These are phyloP conservation scores for Nitzschia sp. DNA, from an alignment of 108 stramenopile species.

Conservation along the genomic window DNA sequence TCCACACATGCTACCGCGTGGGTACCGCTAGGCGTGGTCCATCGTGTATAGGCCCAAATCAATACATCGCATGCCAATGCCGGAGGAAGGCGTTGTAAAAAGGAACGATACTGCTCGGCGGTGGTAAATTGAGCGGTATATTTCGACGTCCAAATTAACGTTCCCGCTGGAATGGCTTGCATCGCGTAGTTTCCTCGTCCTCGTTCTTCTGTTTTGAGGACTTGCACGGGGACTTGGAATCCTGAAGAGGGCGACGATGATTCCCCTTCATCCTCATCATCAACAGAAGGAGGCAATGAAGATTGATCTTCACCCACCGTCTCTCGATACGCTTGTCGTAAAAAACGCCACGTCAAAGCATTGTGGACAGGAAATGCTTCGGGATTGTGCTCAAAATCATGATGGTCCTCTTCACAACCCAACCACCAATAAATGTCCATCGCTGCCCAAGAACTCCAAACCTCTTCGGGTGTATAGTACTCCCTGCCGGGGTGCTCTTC, in stretches of 20 bases:
- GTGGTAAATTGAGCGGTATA: slow-evolving; percentile 17
- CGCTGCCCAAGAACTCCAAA: neutral
- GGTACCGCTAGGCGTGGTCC: neutral
- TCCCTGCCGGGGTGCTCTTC: neutral
- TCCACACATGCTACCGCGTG: slow-evolving; percentile 13
- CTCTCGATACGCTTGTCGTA: slow-evolving; percentile 8
- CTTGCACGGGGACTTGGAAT: slow-evolving; percentile 1
- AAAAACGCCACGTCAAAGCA: slow-evolving; percentile 16
- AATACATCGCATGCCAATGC: slow-evolving; percentile 26
- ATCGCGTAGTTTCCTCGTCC: slow-evolving; percentile 22
- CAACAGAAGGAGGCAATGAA: neutral
- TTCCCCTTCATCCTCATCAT: neutral
- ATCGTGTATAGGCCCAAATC: slow-evolving; percentile 19
- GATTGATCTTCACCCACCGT: neutral
- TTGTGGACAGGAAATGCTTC: neutral
- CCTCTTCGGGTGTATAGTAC: neutral
- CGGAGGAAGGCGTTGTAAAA: slow-evolving; percentile 14
- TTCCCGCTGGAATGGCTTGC: slow-evolving; percentile 7
- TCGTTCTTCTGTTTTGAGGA: neutral
- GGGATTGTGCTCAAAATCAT: neutral
- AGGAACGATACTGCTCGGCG: slow-evolving; percentile 12
- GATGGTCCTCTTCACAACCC: neutral
- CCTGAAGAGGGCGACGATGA: no score
- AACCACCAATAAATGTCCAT: neutral
- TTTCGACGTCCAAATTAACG: slow-evolving; percentile 13